A percentile compares a stretch with the other conserved stretches of the same genome.
Conservation (phyloP, 2,329 filamentous ascomycete genomes). For the Arthrobotrys iridis region DNA sequence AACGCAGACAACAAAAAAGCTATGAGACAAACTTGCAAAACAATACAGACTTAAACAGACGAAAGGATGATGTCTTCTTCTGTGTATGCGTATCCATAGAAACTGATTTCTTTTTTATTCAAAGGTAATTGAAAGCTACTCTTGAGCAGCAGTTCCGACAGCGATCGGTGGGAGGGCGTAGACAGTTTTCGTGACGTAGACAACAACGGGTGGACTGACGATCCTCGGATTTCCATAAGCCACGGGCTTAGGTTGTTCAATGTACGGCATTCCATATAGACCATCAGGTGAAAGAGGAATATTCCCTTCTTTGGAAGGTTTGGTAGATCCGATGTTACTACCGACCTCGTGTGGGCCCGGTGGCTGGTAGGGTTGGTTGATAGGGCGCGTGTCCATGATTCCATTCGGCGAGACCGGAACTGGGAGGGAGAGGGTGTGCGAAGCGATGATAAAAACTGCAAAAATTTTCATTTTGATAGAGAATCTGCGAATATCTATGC, state of each 20-base stretch:
- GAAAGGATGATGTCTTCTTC: neutral
- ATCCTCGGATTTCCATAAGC: neutral
- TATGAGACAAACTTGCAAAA: neutral
- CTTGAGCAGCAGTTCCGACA: neutral
- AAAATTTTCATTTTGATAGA: neutral
- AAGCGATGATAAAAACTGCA: neutral
- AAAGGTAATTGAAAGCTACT: neutral
- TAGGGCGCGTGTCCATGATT: neutral
- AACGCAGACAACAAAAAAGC: neutral
- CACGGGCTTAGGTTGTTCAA: neutral
- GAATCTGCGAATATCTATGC: neutral
- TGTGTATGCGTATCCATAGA: neutral
- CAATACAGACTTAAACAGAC: neutral
- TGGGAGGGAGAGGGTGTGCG: neutral
- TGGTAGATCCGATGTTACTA: neutral
- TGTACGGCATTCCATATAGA: neutral
- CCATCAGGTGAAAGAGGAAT: neutral
- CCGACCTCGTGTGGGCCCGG: neutral
- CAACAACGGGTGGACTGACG: neutral
- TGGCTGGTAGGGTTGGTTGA: neutral
- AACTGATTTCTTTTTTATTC: neutral
- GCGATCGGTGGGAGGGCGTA: slow-evolving; percentile 2
- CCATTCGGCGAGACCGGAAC: neutral
- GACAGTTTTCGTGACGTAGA: neutral
- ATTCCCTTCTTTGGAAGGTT: neutral